These are phyloP conservation scores for Syzygium jambos DNA, from an alignment of 345 rosid genomes.

Conservation along the genomic window DNA sequence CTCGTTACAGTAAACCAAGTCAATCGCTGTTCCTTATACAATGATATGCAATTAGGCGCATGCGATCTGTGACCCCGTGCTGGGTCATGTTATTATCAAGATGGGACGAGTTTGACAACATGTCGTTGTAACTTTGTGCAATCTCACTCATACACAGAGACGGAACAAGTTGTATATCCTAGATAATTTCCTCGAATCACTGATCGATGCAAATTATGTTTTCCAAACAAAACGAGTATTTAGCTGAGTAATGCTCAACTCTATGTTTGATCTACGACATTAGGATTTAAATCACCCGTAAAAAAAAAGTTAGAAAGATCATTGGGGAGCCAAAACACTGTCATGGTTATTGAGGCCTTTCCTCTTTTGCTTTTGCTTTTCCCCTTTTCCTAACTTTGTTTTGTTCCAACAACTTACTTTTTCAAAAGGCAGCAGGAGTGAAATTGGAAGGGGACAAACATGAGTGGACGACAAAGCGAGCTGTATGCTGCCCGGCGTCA, in stretches of 20 bases:
- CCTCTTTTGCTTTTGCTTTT: not conserved
- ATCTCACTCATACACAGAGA: not conserved
- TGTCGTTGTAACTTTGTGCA: not conserved
- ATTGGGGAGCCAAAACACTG: not conserved
- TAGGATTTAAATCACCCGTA: not conserved
- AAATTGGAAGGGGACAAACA: not conserved
- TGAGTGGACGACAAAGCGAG: constrained; percentile 27
- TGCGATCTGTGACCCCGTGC: not conserved
- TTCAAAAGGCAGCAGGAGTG: not conserved
- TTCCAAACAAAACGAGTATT: not conserved
- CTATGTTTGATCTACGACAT: not conserved
- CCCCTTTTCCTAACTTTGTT: not conserved
- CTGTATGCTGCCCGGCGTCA: constrained; percentile 9
- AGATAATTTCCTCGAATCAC: not conserved
- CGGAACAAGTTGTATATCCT: not conserved
- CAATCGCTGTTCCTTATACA: not conserved
- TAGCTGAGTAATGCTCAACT: not conserved
- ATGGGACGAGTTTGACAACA: not conserved
- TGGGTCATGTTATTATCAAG: not conserved
- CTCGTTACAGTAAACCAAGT: not conserved
- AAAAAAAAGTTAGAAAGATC: not conserved
- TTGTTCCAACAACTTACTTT: not conserved
- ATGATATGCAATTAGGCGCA: not conserved
- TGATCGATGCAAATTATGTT: not conserved
- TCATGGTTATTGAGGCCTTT: not conserved